phyloP scores from a whole-genome alignment of 106 monocot species.

The Allium sativum region DNA sequence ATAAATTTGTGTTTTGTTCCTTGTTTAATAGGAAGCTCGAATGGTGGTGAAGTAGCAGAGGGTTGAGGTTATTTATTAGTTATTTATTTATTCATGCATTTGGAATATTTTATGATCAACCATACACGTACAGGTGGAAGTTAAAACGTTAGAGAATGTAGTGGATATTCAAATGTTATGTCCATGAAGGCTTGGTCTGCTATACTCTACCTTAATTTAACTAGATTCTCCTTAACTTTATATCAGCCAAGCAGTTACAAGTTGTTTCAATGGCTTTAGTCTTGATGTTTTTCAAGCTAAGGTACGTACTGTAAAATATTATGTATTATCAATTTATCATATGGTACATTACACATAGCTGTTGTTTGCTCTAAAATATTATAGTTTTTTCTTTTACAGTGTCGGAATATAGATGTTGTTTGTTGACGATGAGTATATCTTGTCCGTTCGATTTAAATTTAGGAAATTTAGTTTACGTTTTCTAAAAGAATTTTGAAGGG shows the following conservation, averaged over 20 bases:
- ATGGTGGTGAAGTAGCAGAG: conserved; percentile 41
- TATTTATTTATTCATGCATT: not conserved
- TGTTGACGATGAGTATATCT: too few relatives aligned
- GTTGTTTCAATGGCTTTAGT: conserved; percentile 79
- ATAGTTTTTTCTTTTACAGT: too few relatives aligned
- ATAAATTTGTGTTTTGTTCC: conserved; percentile 36
- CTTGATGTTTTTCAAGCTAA: conserved; percentile 78
- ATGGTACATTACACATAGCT: not conserved
- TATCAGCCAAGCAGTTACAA: conserved; percentile 79
- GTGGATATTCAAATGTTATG: conserved; percentile 95
- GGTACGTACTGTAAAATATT: conserved; percentile 15
- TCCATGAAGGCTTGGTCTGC: conserved; percentile 50
- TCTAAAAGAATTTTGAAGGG: too few relatives aligned
- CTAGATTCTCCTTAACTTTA: conserved; percentile 73
- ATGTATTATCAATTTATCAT: too few relatives aligned
- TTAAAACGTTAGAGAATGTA: conserved; percentile 53
- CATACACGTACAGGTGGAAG: conserved; percentile 52
- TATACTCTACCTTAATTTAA: conserved; percentile 66
- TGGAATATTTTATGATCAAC: not conserved
- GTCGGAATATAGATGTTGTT: too few relatives aligned
- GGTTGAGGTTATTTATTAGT: conserved; percentile 6
- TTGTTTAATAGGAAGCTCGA: conserved; percentile 44
- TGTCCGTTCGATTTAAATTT: too few relatives aligned
- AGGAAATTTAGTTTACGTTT: too few relatives aligned
- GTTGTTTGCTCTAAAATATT: too few relatives aligned